Base-by-base conservation (phyloP, 164 flowering plant genomes). In the Dillenia suffruticosa region DNA sequence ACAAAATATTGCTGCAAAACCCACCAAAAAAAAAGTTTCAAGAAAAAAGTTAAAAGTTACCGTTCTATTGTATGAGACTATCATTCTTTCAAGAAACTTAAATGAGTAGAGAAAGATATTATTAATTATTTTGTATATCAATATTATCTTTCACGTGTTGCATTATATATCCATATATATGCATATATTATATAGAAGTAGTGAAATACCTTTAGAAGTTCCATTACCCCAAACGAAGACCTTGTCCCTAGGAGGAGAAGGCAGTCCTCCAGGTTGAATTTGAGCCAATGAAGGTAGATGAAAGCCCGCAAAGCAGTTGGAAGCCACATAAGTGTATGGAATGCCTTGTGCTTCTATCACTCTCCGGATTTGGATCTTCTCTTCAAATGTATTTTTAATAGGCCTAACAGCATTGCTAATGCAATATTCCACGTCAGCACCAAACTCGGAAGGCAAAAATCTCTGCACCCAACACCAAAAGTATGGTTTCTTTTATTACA, bases 361-460 rank as follows among this genome's bases (percentile, higher is more conserved):
- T 9, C 83, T 70, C 2, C 85, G 81, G 13, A 83, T 68, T 17
- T 72, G 58, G 17, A 66, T 79, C 57, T 83, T 85, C 12, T 2
- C 17, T 3, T 47, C 76, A 44, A 83, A 81, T 12, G 73, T 49
- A 9, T 76, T 40, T 61, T 73, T 78, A n/a, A 84, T 82, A 2
- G 88, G 88, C 76, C 83, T 88, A 8, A 81, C 84, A 0, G 88
- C 84, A 52, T 73, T 65, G 0, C 54, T 62, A 19, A 19, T 19
- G 22, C 22, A 19, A 10, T 77, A 82, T 57, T 81, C 90, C 47
- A 74, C 86, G 45, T 83, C 88, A 13, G 66, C 75, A 12, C 90
- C 90, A 62, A 83, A 83, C 61, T 85, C 90, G 13, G 90, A 80
- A 14, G 88, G 88, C 46, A 81, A 72, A 60, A 85, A 85, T 58